Base-by-base conservation (phyloP, 202 grass and related monocot genomes). In the Eragrostis tef region DNA sequence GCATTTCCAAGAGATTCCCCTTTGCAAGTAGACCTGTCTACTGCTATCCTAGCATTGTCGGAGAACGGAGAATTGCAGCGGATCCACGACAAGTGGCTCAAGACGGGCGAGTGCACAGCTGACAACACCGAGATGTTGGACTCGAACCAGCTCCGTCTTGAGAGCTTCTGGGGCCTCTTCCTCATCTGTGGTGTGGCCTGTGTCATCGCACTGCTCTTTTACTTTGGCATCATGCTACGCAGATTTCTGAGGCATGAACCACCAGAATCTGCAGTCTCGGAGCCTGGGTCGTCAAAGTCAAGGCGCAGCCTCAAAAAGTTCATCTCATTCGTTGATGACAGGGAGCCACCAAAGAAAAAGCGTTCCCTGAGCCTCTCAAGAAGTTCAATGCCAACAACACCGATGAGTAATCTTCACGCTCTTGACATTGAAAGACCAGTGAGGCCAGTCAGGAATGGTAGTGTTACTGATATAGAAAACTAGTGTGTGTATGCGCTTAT, bases 11-110 rank as follows among this genome's bases (percentile, higher is more conserved):
- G 90, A 86, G 95, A 94, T 24, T 95, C 95, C 7, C 87, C 90
- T 72, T 71, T 98, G 74, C 86, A 94, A 79, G 65, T 95, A 71
- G 95, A 95, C 62, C 63, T 98, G 65, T 98, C 95, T 14, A 98
- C 95, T 4, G 90, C 95, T 14, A 95, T 98, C 54, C 87, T 98
- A 16, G 61, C 80, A 17, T 53, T 98, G 25, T 95, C 95, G 0
- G 95, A 98, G 80, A 95, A 98, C 9, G 95, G 95, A 20, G 92
- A 98, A 2, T 88, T 98, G 64, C 95, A 98, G 79, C 76, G 87
- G 69, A 93, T 98, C 87, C 95, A 91, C 9, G 90, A 93, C 77
- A 98, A 91, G 65, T 98, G 92, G 90, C 85, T 98, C 44, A 88
- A 62, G 69, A 87, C 54, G 1, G 19, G 46, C 0, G 79, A 73